A percentile compares a stretch with the other conserved stretches of the same genome.
Conservation (phyloP, 2,329 filamentous ascomycete species). For the Chaetomiaceae sp. region DNA sequence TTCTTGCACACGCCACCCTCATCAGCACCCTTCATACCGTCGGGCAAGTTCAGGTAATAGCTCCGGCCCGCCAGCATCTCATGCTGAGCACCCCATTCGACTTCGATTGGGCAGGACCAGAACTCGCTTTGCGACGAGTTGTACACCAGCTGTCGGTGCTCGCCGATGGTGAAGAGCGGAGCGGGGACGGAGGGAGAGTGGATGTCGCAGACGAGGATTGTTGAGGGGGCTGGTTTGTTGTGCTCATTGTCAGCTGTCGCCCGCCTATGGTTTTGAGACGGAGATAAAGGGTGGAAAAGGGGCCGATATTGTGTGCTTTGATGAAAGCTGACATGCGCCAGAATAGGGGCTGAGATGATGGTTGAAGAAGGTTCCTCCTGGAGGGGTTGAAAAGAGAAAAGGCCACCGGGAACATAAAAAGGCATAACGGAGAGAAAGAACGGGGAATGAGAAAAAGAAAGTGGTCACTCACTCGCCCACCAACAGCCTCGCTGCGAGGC, state of each 20-base stretch:
- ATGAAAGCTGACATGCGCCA: too few species aligned
- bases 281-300: neutral
- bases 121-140: neutral
- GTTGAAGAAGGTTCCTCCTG: too few species aligned
- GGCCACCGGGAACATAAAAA: too few species aligned
- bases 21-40: neutral
- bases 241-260: too few species aligned
- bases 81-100: neutral
- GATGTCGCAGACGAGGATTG: slow-evolving; percentile 11
- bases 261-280: neutral
- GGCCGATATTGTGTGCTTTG: neutral
- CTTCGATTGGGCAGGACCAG: neutral
- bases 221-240: neutral
- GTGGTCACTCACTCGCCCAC: slow-evolving; percentile 10
- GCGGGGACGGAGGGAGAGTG: neutral
- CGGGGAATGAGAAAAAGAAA: neutral
- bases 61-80: too few species aligned
- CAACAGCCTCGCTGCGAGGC: slow-evolving; percentile 4
- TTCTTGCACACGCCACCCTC: neutral
- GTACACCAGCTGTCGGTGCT: neutral
- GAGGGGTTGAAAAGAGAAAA: too few species aligned
- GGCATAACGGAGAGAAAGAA: too few species aligned
- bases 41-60: neutral
- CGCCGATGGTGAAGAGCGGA: neutral
- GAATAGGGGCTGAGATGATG: too few species aligned